Conservation (phyloP, 352 stramenopile species). For the Pythium oligandrum region DNA sequence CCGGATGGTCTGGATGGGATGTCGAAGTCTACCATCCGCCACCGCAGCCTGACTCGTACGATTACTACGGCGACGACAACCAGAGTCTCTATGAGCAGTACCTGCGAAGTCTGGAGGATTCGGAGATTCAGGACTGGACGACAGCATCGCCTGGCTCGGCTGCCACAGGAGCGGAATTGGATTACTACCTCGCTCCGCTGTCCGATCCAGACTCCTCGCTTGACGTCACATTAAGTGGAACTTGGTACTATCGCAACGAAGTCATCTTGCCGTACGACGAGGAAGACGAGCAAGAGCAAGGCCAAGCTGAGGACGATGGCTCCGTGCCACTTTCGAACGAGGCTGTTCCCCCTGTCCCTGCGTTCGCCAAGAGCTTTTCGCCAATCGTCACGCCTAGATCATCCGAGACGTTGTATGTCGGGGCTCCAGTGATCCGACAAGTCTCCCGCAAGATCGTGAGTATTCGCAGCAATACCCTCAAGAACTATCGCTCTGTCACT, state of each 20-base stretch:
- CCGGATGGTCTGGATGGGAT: constrained; percentile 15
- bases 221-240: background rate
- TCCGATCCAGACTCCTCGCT: no score
- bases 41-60: constrained; percentile 11
- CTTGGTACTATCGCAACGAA: constrained; percentile 24
- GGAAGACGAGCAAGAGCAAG: background rate
- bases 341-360: no score
- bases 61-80: constrained; percentile 5
- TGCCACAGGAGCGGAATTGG: no score
- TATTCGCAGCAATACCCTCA: constrained; percentile 41
- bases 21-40: constrained; percentile 21
- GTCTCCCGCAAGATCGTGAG: constrained; percentile 43
- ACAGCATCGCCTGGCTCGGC: background rate
- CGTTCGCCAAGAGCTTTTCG: no score
- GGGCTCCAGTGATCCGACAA: constrained; percentile 10
- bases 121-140: constrained; percentile 19
- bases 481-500: constrained; percentile 11
- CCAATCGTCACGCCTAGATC: background rate
- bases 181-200: no score
- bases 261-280: constrained; percentile 19
- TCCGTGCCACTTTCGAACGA: no score
- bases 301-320: no score
- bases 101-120: constrained; percentile 15
- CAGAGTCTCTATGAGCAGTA: constrained; percentile 23
- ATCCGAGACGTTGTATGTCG: background rate